Conservation (phyloP, 169 alveolate genomes). For the Plasmodium gonderi region DNA sequence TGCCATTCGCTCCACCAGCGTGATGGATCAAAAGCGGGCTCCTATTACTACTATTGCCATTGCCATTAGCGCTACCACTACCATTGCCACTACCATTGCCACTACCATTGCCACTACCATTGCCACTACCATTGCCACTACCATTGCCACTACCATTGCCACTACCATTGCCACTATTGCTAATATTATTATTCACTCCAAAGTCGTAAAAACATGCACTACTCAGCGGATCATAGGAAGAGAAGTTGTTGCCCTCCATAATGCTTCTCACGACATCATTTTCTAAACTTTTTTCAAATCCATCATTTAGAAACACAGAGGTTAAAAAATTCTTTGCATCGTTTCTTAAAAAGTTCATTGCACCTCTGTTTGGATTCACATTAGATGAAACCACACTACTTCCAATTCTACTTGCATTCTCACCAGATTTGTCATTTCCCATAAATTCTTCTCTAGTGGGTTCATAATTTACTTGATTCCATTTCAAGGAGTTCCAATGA, state of each 20-base stretch:
- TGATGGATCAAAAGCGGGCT: too few relatives aligned
- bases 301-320: not conserved
- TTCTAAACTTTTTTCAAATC: not conserved
- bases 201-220: not conserved
- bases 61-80: not conserved
- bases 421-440: not conserved
- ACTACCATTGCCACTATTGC: not conserved
- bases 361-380: not conserved
- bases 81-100: not conserved
- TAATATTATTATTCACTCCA: not conserved
- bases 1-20: not conserved
- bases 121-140: not conserved
- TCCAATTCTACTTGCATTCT: not conserved
- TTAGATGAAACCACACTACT: too few relatives aligned
- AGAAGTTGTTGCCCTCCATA: not conserved
- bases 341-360: not conserved
- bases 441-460: not conserved
- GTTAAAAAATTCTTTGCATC: too few relatives aligned
- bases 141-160: not conserved
- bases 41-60: not conserved
- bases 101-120: not conserved
- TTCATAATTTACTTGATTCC: not conserved
- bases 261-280: not conserved
- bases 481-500: too few relatives aligned
- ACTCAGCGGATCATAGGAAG: not conserved